A percentile compares a stretch with the other conserved stretches of the same genome.
These are phyloP conservation scores for Pholiota microspora DNA, from an alignment of 768 basidiomycete genomes.

Conservation along the genomic window DNA sequence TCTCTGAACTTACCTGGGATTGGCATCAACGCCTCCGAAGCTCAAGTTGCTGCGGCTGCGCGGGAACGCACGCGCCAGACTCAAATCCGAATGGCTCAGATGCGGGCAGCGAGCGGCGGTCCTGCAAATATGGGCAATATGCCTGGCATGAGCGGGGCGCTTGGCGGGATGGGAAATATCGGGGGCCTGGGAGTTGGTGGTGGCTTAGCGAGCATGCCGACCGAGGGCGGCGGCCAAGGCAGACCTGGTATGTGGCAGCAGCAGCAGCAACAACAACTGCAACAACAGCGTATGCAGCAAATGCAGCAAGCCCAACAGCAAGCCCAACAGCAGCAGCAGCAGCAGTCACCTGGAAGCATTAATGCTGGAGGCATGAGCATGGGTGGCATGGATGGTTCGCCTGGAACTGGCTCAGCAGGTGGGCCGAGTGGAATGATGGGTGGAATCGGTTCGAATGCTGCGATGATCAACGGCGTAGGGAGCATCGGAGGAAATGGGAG, in stretches of 20 bases:
- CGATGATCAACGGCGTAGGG: constrained; percentile 3
- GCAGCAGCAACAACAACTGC: constrained; percentile 4
- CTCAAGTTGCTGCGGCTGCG: neutral
- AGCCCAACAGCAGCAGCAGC: neutral
- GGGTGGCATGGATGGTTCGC: constrained; percentile 1
- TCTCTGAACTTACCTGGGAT: constrained; percentile 5
- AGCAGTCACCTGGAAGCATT: neutral
- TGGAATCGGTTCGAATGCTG: constrained; percentile 5
- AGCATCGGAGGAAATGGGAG: neutral
- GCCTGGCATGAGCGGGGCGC: constrained; percentile 6
- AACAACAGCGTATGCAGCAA: neutral
- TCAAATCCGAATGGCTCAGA: constrained; percentile 9
- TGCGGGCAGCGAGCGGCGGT: neutral
- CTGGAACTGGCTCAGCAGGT: constrained; percentile 3
- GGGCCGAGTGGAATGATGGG: constrained; percentile 10
- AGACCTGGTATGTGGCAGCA: constrained; percentile 5
- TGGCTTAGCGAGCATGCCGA: constrained; percentile 10
- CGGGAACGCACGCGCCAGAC: constrained; percentile 7
- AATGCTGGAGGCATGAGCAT: constrained; percentile 1
- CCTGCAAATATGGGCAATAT: constrained; percentile 1
- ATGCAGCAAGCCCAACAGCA: neutral
- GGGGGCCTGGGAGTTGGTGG: constrained; percentile 9
- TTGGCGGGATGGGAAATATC: constrained; percentile 15
- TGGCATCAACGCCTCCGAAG: constrained; percentile 10
- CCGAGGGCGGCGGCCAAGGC: constrained; percentile 2